Evolutionary conservation across 228 moss, liverwort and hornwort species (phyloP), one percentile per base, ranked within the genome.

Genomic region (Sphagnum magellanicum): DNA sequence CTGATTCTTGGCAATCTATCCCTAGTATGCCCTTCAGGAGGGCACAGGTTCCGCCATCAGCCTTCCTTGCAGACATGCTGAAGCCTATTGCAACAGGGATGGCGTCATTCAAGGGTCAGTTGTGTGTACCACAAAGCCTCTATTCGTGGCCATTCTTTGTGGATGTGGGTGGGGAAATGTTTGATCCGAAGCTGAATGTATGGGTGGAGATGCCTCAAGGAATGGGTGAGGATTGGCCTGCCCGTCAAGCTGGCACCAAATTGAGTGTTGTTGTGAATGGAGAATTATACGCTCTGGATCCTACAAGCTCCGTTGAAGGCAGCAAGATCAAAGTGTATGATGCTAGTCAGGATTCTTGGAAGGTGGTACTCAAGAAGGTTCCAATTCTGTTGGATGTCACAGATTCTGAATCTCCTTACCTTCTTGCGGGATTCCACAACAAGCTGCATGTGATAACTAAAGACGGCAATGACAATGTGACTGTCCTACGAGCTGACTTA

Each of bases 61-160:
- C 93, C 53, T 97, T 87, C 70, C 74, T 97, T 49, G 97, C 93
- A 15, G 97, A 97, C 66, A 97, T 97, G 97, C 73, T 97, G 83
- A 97, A 97, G 78, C 97, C 97, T 48, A 97, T 97, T 72, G 97
- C 97, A 12, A 97, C 97, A 6, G 97, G 93, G 74, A 97, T 97
- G 97, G 93, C 97, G 52, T 79, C 88, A 49, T 97, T 82, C 49
- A 88, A 90, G 66, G 97, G 93, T 50, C 89, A 80, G 79, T 78
- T 97, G 60, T 93, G 91, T 55, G 97, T 93, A 8, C 97, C 93
- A 5, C 93, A 97, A 61, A 93, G 93, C 76, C 85, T 97, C 16
- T 97, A 97, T 75, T 93, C 93, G 7, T 93, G 97, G 97, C 97
- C 97, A 6, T 97, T 97, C 77, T 97, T 97, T 74, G 91, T 97